These are phyloP conservation scores for Macrotyloma uniflorum DNA, from an alignment of 306 rosid species.

Conservation along the genomic window DNA sequence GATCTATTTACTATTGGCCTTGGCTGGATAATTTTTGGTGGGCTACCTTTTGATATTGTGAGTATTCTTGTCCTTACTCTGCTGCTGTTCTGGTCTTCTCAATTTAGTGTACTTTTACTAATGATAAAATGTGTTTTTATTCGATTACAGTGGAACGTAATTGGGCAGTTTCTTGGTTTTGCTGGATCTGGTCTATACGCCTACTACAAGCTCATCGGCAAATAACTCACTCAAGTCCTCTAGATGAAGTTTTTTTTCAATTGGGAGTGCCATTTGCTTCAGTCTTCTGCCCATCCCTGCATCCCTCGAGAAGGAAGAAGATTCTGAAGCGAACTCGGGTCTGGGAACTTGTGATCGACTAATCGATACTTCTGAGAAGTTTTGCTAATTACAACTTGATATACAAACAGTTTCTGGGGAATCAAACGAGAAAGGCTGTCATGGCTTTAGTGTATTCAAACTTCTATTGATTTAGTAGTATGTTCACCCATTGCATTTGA, in stretches of 20 bases:
- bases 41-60: constrained; percentile 75
- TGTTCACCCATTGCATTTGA: constrained; percentile 35
- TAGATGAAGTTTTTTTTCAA: constrained; percentile 27
- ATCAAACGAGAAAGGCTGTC: constrained; percentile 10
- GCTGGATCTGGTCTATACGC: constrained; percentile 88
- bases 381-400: constrained; percentile 34
- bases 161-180: constrained; percentile 84
- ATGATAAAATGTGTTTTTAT: constrained; percentile 20
- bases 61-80: constrained; percentile 33
- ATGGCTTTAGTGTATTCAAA: constrained; percentile 40
- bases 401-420: constrained; percentile 27
- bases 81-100: constrained; percentile 12
- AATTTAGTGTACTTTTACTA: constrained; percentile 7
- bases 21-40: constrained; percentile 93
- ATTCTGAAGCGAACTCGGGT: constrained; percentile 29
- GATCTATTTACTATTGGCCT: constrained; percentile 89
- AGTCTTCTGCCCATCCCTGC: neutral
- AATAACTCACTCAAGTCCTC: constrained; percentile 41
- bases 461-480: neutral
- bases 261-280: constrained; percentile 34
- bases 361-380: constrained; percentile 33
- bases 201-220: constrained; percentile 81
- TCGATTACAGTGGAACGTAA: constrained; percentile 72
- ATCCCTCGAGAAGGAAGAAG: constrained; percentile 23
- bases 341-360: constrained; percentile 23